Percentiles rank a stretch among this genome's conserved stretches.
Evolutionary conservation across 2,329 filamentous ascomycete genomes (phyloP).

Genomic region (Helotiales sp.): DNA sequence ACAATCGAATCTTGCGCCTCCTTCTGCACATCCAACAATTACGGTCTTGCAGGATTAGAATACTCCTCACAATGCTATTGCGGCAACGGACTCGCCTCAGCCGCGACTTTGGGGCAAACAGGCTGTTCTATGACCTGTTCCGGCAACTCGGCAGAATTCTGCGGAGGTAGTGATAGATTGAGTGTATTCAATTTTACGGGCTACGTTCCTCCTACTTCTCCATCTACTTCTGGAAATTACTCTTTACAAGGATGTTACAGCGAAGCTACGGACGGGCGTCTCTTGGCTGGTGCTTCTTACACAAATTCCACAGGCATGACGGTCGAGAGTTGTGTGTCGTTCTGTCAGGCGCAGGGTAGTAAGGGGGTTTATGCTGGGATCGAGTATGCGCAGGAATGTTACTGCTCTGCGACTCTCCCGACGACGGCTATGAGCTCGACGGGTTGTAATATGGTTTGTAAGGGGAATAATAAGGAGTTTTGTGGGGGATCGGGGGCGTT

Average conservation of each 20-base stretch:
- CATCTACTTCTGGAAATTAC: constrained; percentile 27
- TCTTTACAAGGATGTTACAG: constrained; percentile 37
- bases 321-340: constrained; percentile 50
- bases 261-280: constrained; percentile 35
- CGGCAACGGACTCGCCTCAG: background rate
- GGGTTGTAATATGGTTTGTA: constrained; percentile 29
- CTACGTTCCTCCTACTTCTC: constrained; percentile 21
- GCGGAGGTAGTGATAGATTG: constrained; percentile 35
- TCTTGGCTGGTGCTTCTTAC: constrained; percentile 55
- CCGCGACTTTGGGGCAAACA: background rate
- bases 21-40: constrained; percentile 35
- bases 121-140: constrained; percentile 34
- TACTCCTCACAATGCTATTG: constrained; percentile 22
- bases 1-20: constrained; percentile 34
- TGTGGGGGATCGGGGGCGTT: constrained; percentile 32
- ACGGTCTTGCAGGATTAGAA: constrained; percentile 18
- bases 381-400: constrained; percentile 56
- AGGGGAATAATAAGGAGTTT: constrained; percentile 32
- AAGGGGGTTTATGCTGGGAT: constrained; percentile 53
- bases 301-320: constrained; percentile 46
- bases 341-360: constrained; percentile 56
- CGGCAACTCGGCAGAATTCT: constrained; percentile 34
- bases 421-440: constrained; percentile 10
- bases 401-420: constrained; percentile 38
- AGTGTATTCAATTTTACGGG: constrained; percentile 26